These are phyloP conservation scores for Lachnum nothofagi DNA, from an alignment of 2,329 filamentous ascomycete species.

Conservation along the genomic window DNA sequence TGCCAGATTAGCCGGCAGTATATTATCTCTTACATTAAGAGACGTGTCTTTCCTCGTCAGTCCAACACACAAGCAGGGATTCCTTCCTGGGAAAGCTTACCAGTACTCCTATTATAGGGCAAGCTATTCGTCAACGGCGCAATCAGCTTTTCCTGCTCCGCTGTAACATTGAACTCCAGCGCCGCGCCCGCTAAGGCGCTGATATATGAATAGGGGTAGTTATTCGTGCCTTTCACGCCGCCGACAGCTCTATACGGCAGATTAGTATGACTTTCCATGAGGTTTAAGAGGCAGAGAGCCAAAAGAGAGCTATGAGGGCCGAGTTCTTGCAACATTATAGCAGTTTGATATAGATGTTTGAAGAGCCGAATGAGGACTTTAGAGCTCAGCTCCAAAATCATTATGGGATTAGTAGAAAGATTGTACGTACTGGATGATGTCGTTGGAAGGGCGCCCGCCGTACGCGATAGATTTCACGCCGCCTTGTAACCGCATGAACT, in stretches of 20 bases:
- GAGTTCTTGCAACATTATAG: no score
- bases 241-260: background rate
- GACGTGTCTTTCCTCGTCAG: background rate
- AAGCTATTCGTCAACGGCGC: background rate
- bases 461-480: constrained; percentile 50
- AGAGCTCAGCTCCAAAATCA: no score
- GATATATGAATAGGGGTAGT: background rate
- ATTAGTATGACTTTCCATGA: background rate
- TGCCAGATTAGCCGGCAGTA: background rate
- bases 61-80: background rate
- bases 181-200: background rate
- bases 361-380: no score
- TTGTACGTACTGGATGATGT: no score
- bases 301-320: no score
- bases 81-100: no score
- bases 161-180: background rate
- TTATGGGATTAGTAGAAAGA: no score
- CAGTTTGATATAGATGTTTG: no score
- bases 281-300: no score
- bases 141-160: background rate
- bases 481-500: constrained; percentile 46
- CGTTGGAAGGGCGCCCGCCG: no score
- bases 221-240: background rate
- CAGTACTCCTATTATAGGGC: background rate
- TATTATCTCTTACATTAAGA: background rate